Base-by-base conservation (phyloP, 129 eudicot species). In the Flaveria bidentis region DNA sequence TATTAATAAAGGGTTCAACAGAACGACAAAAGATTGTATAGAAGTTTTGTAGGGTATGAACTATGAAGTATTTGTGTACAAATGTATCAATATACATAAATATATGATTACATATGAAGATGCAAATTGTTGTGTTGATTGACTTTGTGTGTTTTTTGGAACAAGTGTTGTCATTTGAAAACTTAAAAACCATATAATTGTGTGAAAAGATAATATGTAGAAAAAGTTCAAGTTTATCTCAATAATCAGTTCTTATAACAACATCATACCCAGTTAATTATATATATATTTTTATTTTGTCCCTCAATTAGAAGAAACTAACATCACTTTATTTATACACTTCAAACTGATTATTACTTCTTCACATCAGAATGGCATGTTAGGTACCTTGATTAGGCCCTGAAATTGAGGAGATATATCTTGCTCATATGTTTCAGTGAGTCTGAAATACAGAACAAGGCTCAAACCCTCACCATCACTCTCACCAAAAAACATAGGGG, bases 381-480 rank as follows among this genome's bases (percentile, higher is more conserved):
- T 36, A 42, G 33, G 64, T 89, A 93, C 98, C 98, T 93, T 79
- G 74, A 91, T 84, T 73, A 84, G 78, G 25, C 87, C 97, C 71
- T 78, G 91, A 73, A 91, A 91, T 28, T 89, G 86, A 26, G 90
- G 77, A 77, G 97, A 92, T 6, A 84, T 46, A n/a, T 87, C 89
- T 71, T 87, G 72, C 80, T 88, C 93, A 50, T 78, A 85, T 79
- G 70, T 83, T 44, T 94, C 93, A 0, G 88, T 81, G 73, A 94
- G 87, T 79, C 81, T 94, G 72, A 88, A 94, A 80, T 94, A 94
- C 16, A 94, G 76, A 22, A 94, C 98, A 61, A 94, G 97, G 85
- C 90, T 94, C 73, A 94, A 79, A 73, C 97, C 97, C 73, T 94
- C 98, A 5, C 98, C 97, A 63, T 94, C 91, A 12, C 81, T 60